Evolutionary conservation across 2,329 filamentous ascomycete species (phyloP).

Genomic region (Beauveria sp.): DNA sequence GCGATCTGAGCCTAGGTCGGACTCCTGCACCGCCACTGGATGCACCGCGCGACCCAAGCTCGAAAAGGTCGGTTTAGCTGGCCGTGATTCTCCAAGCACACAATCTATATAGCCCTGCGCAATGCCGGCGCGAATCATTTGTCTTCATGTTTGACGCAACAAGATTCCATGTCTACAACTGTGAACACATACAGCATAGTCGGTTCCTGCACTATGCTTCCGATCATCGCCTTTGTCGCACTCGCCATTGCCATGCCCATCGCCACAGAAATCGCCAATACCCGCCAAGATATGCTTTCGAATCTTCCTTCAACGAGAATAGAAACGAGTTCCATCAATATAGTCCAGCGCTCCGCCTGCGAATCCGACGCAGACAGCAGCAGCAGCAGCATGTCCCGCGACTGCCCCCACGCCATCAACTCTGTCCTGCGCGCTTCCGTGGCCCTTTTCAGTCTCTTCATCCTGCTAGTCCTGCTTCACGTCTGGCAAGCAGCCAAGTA

Average conservation of each 20-base stretch:
- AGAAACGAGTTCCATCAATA: neutral
- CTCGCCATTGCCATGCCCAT: slow-evolving; percentile 6
- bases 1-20: neutral
- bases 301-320: neutral
- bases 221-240: slow-evolving; percentile 3
- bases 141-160: neutral
- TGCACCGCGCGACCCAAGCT: neutral
- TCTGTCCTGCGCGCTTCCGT: neutral
- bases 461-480: slow-evolving; percentile 1
- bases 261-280: neutral
- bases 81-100: too few species aligned
- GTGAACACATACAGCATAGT: neutral
- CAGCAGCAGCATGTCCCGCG: neutral
- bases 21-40: neutral
- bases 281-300: too few species aligned
- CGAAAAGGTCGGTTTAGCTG: neutral
- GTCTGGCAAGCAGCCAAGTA: slow-evolving; percentile 6
- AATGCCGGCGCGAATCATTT: neutral
- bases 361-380: neutral
- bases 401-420: neutral
- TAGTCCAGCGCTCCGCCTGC: neutral
- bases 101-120: neutral
- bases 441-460: slow-evolving; percentile 4
- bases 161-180: neutral
- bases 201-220: neutral